Evolutionary conservation across 768 basidiomycete species (phyloP).

Genomic region (Inosperma sp.): DNA sequence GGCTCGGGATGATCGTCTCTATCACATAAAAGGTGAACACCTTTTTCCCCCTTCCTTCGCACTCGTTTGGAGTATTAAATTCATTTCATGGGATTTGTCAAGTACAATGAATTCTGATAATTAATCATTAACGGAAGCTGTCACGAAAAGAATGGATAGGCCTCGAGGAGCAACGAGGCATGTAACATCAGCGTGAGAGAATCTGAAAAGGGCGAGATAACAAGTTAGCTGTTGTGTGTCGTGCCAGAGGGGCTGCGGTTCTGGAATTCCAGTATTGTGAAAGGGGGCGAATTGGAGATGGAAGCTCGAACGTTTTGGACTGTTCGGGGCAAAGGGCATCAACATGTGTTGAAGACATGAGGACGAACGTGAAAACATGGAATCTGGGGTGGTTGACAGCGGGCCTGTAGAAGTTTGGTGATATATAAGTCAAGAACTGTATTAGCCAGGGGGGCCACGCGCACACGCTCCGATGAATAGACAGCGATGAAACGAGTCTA

Average conservation of each 20-base stretch:
- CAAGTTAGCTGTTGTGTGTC: no score
- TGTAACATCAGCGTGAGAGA: no score
- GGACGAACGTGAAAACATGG: conserved; percentile 10
- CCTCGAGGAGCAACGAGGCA: no score
- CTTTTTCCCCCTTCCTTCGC: no score
- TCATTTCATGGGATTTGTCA: background rate
- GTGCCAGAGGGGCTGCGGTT: no score
- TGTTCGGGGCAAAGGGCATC: conserved; percentile 11
- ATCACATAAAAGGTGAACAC: no score
- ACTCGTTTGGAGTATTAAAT: background rate
- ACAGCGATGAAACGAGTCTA: background rate
- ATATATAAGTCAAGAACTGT: conserved; percentile 13
- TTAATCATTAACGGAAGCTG: background rate
- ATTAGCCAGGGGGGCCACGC: no score
- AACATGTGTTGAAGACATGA: conserved; percentile 11
- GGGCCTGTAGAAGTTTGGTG: conserved; percentile 6
- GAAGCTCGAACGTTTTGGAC: conserved; percentile 5
- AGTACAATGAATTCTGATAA: background rate
- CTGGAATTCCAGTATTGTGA: no score
- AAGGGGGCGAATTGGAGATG: background rate
- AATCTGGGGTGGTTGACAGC: conserved; percentile 6
- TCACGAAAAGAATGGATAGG: background rate
- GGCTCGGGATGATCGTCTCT: no score
- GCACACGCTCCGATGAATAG: no score
- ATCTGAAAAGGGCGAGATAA: no score